Conservation (phyloP, 176 grass and related monocot genomes). For the Urochloa ruziziensis region DNA sequence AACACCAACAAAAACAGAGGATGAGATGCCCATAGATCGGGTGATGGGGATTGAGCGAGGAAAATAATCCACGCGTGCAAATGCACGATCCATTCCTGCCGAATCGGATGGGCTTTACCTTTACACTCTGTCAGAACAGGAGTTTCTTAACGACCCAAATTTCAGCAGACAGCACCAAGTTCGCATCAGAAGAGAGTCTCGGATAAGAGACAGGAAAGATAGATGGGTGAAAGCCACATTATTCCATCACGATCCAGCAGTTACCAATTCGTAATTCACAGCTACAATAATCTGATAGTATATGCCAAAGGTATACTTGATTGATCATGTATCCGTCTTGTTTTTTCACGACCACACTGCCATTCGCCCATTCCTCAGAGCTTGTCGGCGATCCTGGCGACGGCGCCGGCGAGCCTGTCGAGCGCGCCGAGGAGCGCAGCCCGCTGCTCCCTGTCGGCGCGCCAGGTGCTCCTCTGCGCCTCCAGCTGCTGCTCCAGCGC, state of each 20-base stretch:
- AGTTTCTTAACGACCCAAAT: no score
- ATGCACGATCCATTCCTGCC: not conserved
- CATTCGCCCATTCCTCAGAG: not conserved
- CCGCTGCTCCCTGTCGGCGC: slow-evolving; percentile 42
- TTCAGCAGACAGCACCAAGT: no score
- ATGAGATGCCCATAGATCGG: not conserved
- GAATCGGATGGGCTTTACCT: no score
- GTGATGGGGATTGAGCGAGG: not conserved
- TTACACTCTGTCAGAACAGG: no score
- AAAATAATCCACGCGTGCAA: not conserved
- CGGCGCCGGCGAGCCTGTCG: slow-evolving; percentile 44
- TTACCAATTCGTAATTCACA: not conserved
- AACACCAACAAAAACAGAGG: not conserved
- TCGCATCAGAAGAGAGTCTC: no score
- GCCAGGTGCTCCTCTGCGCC: slow-evolving; percentile 30
- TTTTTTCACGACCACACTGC: no score
- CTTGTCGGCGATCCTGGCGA: slow-evolving; percentile 51
- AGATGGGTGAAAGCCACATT: no score
- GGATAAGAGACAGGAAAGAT: no score
- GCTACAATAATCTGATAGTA: no score
- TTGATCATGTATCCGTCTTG: no score
- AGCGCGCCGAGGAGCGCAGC: slow-evolving; percentile 36
- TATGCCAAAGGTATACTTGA: not conserved
- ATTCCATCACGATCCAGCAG: no score
- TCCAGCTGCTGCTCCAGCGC: slow-evolving; percentile 47